phyloP scores from a whole-genome alignment of 2,329 filamentous ascomycete species.

The Arthroderma sp. region DNA sequence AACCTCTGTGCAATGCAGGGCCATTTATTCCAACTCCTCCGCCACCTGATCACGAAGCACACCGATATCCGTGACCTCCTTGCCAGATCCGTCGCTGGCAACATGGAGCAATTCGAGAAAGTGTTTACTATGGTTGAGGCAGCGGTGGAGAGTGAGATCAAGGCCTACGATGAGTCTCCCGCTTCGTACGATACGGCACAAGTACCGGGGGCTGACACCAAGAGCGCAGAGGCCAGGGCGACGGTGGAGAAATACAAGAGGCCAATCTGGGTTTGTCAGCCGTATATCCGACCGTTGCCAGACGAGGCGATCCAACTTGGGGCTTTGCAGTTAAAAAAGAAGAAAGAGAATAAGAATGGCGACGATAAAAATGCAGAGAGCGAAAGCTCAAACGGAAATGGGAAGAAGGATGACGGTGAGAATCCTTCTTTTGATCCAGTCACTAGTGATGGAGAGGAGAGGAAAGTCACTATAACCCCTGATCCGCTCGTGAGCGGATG shows the following conservation, averaged over 20 bases:
- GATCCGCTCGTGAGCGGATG: constrained; percentile 1
- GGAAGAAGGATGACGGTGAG: background rate
- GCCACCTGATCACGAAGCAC: constrained; percentile 66
- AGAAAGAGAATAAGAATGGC: constrained; percentile 23
- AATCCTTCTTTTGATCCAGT: background rate
- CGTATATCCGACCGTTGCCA: constrained; percentile 72
- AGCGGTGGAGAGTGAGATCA: constrained; percentile 57
- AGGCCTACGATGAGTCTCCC: constrained; percentile 46
- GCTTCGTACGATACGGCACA: constrained; percentile 23
- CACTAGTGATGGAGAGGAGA: background rate
- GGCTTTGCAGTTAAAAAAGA: constrained; percentile 61
- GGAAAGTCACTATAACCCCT: background rate
- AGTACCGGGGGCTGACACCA: constrained; percentile 10
- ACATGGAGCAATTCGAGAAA: constrained; percentile 63
- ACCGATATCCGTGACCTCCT: constrained; percentile 78
- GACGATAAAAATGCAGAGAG: background rate
- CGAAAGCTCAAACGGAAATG: background rate
- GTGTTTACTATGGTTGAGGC: constrained; percentile 63
- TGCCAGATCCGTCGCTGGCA: constrained; percentile 52
- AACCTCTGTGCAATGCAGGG: constrained; percentile 76
- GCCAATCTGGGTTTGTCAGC: constrained; percentile 84
- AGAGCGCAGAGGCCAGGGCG: constrained; percentile 35
- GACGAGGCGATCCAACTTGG: constrained; percentile 78
- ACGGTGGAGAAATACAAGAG: constrained; percentile 61
- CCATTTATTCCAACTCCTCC: constrained; percentile 83